A percentile compares a stretch with the other conserved stretches of the same genome.
Conservation (phyloP, 768 basidiomycete genomes). For the Auricularia auricula-judae region DNA sequence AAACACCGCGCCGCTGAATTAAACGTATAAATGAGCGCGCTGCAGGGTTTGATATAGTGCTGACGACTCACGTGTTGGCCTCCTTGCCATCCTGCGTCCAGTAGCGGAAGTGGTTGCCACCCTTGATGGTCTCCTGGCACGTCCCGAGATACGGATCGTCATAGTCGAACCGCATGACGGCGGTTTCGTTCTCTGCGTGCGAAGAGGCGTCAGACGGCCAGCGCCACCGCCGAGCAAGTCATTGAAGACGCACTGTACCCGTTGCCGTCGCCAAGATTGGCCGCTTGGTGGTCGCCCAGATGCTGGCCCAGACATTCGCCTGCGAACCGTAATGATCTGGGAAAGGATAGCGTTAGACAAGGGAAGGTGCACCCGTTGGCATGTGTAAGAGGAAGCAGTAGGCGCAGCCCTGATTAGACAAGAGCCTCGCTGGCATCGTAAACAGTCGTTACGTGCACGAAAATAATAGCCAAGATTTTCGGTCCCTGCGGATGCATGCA, state of each 20-base stretch:
- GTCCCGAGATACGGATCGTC: conserved; percentile 71
- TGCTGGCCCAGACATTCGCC: conserved; percentile 81
- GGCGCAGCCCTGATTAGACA: not conserved
- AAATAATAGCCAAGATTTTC: too few relatives aligned
- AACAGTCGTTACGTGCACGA: too few relatives aligned
- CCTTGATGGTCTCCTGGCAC: conserved; percentile 75
- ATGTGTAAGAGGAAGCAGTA: not conserved
- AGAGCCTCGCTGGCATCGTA: too few relatives aligned
- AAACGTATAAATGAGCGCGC: not conserved
- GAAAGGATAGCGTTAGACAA: not conserved
- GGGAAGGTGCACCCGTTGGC: not conserved
- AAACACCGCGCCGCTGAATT: conserved; percentile 55
- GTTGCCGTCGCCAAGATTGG: conserved; percentile 75
- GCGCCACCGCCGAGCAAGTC: not conserved
- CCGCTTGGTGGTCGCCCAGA: conserved; percentile 52
- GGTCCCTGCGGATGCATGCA: too few relatives aligned
- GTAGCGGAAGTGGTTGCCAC: conserved; percentile 83
- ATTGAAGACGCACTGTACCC: conserved; percentile 43
- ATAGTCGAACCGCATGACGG: conserved; percentile 80
- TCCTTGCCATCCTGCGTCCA: conserved; percentile 67
- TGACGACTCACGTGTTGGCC: conserved; percentile 41
- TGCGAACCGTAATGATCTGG: conserved; percentile 59
- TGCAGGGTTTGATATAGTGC: not conserved
- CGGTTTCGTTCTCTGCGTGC: conserved; percentile 60
- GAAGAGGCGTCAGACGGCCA: not conserved